Evolutionary conservation across 1,284 basidiomycete genomes (phyloP).

Genomic region (Farysia itapuensis): DNA sequence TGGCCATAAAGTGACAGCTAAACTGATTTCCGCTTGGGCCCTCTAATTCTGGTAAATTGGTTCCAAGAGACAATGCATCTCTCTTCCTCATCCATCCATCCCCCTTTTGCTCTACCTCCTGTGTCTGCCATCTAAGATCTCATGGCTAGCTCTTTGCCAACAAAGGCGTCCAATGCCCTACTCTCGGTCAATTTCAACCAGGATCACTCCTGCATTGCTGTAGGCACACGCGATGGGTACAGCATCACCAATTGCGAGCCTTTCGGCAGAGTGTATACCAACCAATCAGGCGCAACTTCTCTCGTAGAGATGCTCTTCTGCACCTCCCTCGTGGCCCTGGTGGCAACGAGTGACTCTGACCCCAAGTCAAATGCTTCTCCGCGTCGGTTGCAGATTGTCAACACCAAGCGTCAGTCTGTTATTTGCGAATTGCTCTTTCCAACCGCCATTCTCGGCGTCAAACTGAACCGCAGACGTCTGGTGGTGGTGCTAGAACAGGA

Average conservation of each 20-base stretch:
- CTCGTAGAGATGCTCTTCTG: slow-evolving; percentile 99
- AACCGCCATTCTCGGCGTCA: slow-evolving; percentile 90
- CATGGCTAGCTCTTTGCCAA: slow-evolving; percentile 20
- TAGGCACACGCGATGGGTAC: slow-evolving; percentile 93
- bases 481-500: slow-evolving; percentile 93
- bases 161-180: slow-evolving; percentile 35
- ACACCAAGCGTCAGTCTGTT: slow-evolving; percentile 97
- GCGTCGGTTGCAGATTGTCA: slow-evolving; percentile 85
- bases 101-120: no score
- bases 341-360: slow-evolving; percentile 78
- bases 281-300: slow-evolving; percentile 87
- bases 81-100: no score
- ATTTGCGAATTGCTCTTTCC: slow-evolving; percentile 98
- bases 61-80: no score
- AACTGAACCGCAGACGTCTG: slow-evolving; percentile 92
- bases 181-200: slow-evolving; percentile 53
- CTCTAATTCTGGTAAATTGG: no score
- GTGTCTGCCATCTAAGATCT: neutral
- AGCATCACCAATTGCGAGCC: slow-evolving; percentile 97
- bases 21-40: no score
- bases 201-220: slow-evolving; percentile 75
- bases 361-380: slow-evolving; percentile 69
- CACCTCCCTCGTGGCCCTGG: slow-evolving; percentile 92
- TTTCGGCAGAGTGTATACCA: slow-evolving; percentile 90
- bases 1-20: no score